These are phyloP conservation scores for Draba incana DNA, from an alignment of 345 rosid genomes.

Conservation along the genomic window DNA sequence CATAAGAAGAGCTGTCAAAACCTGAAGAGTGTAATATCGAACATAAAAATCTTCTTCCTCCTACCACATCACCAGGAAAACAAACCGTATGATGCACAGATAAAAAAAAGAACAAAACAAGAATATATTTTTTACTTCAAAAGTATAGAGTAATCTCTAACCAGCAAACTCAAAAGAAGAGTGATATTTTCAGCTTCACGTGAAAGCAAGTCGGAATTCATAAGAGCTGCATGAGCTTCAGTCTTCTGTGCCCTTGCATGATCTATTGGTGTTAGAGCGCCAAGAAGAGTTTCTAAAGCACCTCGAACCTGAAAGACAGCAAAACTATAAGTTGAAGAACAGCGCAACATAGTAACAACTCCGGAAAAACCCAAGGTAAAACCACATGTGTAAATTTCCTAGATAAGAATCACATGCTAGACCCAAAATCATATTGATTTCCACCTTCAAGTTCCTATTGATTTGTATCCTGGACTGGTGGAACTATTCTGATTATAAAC, in stretches of 20 bases:
- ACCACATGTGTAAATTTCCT: neutral
- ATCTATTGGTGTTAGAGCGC: slow-evolving; percentile 87
- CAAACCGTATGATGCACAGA: slow-evolving; percentile 3
- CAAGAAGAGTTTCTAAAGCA: slow-evolving; percentile 90
- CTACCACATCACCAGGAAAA: slow-evolving; percentile 50
- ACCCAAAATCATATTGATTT: slow-evolving; percentile 25
- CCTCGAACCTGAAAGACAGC: slow-evolving; percentile 68
- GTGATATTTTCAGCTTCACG: slow-evolving; percentile 92
- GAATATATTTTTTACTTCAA: neutral
- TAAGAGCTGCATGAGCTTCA: slow-evolving; percentile 87
- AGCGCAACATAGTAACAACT: slow-evolving; percentile 16
- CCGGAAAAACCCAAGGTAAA: slow-evolving; percentile 12
- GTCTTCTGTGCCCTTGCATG: slow-evolving; percentile 72
- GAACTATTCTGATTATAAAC: slow-evolving; percentile 16
- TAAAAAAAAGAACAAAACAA: neutral
- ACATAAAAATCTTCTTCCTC: slow-evolving; percentile 96
- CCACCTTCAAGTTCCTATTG: slow-evolving; percentile 18
- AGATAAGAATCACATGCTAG: slow-evolving; percentile 7
- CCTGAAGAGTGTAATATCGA: slow-evolving; percentile 93
- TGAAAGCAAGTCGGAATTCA: slow-evolving; percentile 95
- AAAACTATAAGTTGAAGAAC: slow-evolving; percentile 16
- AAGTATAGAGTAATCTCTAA: slow-evolving; percentile 37
- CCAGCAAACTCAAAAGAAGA: slow-evolving; percentile 92
- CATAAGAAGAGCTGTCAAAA: slow-evolving; percentile 90
- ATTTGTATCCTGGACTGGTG: slow-evolving; percentile 14